These are phyloP conservation scores for Suillus plorans DNA, from an alignment of 768 basidiomycete species.

Conservation along the genomic window DNA sequence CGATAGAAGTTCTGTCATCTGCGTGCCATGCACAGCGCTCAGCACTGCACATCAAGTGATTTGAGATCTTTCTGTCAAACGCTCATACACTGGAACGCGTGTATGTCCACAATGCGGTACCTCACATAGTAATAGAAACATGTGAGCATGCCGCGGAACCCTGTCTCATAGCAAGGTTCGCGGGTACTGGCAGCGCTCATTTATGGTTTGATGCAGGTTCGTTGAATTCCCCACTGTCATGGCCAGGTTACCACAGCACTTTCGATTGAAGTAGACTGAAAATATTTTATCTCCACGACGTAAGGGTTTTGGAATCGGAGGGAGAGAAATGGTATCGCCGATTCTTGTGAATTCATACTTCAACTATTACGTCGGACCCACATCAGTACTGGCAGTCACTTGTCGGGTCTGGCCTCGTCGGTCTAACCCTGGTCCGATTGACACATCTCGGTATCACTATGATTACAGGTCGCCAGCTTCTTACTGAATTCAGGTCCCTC, in stretches of 20 bases:
- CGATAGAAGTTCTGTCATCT: too few relatives aligned
- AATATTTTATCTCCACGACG: not conserved
- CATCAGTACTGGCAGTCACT: not conserved
- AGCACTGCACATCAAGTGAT: too few relatives aligned
- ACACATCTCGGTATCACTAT: not conserved
- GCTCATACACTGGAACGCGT: too few relatives aligned
- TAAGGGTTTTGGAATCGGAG: not conserved
- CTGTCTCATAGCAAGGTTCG: not conserved
- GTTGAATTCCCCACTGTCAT: not conserved
- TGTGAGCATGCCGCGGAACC: too few relatives aligned
- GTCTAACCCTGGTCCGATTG: not conserved
- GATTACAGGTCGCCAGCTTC: not conserved
- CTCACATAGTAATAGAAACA: not conserved
- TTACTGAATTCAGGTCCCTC: not conserved
- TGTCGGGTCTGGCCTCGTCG: not conserved
- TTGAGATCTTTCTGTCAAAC: too few relatives aligned
- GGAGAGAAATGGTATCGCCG: too few relatives aligned
- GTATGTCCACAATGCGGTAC: too few relatives aligned
- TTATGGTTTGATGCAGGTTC: not conserved
- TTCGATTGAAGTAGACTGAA: not conserved
- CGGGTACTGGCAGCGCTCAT: not conserved
- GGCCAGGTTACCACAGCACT: not conserved
- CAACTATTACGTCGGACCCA: not conserved
- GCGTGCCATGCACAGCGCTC: too few relatives aligned
- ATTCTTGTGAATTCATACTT: not conserved